Evolutionary conservation across 2,329 filamentous ascomycete species (phyloP).

Genomic region (Kalmusia sp.): DNA sequence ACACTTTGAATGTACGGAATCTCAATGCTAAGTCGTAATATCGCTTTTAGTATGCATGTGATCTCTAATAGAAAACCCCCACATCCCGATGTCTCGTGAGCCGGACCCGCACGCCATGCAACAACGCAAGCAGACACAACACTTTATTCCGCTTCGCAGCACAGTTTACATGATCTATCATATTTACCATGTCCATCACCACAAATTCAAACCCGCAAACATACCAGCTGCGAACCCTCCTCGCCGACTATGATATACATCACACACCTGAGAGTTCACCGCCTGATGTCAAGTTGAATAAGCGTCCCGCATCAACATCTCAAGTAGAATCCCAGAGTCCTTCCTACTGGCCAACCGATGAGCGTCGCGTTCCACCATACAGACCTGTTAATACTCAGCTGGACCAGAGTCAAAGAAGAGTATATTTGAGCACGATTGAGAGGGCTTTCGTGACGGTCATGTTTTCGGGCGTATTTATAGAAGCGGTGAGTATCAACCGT

Average conservation of each 20-base stretch:
- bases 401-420: constrained; percentile 51
- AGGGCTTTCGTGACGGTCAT: constrained; percentile 57
- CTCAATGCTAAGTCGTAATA: too few relatives aligned
- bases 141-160: constrained; percentile 15
- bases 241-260: constrained; percentile 57
- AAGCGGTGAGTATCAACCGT: constrained; percentile 47
- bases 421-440: constrained; percentile 54
- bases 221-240: constrained; percentile 44
- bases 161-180: background rate
- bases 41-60: too few relatives aligned
- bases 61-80: too few relatives aligned
- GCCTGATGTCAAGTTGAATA: constrained; percentile 31
- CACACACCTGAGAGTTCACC: constrained; percentile 42
- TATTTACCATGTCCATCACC: constrained; percentile 52
- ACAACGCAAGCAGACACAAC: background rate
- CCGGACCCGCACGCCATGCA: too few relatives aligned
- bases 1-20: too few relatives aligned
- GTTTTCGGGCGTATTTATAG: constrained; percentile 56
- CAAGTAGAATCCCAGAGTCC: constrained; percentile 24
- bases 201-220: constrained; percentile 50
- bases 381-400: constrained; percentile 55
- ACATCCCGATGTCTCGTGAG: too few relatives aligned
- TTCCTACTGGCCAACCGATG: constrained; percentile 55
- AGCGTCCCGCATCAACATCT: constrained; percentile 30
- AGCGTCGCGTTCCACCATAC: constrained; percentile 57